Evolutionary conservation across 257 asterid genomes (phyloP).

Genomic region (Orobanche coerulescens): DNA sequence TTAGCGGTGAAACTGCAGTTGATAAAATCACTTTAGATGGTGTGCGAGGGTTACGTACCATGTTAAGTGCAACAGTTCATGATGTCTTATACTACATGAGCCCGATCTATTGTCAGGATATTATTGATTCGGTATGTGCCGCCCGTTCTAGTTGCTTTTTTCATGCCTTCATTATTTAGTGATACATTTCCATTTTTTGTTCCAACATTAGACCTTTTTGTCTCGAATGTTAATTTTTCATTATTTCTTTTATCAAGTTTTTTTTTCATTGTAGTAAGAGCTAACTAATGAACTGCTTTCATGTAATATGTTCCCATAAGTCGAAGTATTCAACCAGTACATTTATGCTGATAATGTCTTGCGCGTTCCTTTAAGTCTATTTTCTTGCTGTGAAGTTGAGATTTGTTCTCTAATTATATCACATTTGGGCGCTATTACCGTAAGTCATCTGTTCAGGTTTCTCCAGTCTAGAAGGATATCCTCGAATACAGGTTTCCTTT

Average conservation of each 20-base stretch:
- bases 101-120: conserved; percentile 94
- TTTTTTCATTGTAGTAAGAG: too few species aligned
- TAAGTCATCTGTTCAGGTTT: neutral
- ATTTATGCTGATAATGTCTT: neutral
- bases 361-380: too few species aligned
- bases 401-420: neutral
- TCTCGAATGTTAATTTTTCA: neutral
- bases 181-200: neutral
- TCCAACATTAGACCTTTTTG: too few species aligned
- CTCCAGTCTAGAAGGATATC: neutral
- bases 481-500: neutral
- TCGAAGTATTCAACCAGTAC: neutral
- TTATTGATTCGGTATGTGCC: conserved; percentile 88
- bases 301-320: neutral
- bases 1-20: conserved; percentile 88
- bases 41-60: conserved; percentile 82
- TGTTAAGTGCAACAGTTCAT: conserved; percentile 96
- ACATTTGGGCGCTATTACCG: neutral
- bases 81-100: conserved; percentile 97
- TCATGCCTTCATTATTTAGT: neutral
- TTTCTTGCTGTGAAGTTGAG: neutral
- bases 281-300: conserved; percentile 1
- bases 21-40: conserved; percentile 89
- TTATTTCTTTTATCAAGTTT: neutral
- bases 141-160: conserved; percentile 12